A percentile compares a stretch with the other conserved stretches of the same genome.
These are phyloP conservation scores for Metschnikowia anglica DNA, from an alignment of 805 yeast species.

Conservation along the genomic window DNA sequence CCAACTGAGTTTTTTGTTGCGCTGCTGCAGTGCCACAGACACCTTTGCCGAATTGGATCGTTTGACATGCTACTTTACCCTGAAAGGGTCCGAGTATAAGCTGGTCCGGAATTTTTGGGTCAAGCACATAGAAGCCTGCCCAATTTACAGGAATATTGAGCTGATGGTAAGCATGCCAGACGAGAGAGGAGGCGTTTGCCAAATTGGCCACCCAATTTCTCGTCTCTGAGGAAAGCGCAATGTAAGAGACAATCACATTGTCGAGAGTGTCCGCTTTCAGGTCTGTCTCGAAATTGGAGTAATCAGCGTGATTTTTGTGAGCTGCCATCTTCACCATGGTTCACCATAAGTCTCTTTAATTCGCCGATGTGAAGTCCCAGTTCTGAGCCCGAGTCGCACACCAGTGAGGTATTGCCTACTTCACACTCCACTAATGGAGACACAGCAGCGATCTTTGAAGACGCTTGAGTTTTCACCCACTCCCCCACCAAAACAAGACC, in stretches of 20 bases:
- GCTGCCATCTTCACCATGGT: conserved; percentile 7
- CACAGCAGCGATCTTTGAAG: conserved; percentile 10
- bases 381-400: conserved; percentile 14
- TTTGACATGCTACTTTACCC: conserved; percentile 95
- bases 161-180: conserved; percentile 85
- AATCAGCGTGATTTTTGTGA: conserved; percentile 64
- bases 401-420: conserved; percentile 10
- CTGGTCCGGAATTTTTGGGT: conserved; percentile 36
- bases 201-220: conserved; percentile 86
- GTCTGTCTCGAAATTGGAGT: conserved; percentile 49
- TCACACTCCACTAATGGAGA: conserved; percentile 19
- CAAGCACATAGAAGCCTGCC: conserved; percentile 84
- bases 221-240: conserved; percentile 61
- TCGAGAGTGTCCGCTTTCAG: conserved; percentile 56
- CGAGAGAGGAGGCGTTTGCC: conserved; percentile 78
- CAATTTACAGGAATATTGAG: conserved; percentile 67
- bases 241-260: conserved; percentile 57
- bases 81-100: conserved; percentile 89
- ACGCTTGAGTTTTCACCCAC: conserved; percentile 16
- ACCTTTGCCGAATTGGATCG: conserved; percentile 73
- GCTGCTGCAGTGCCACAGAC: conserved; percentile 89
- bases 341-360: conserved; percentile 3
- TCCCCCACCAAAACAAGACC: conserved; percentile 12
- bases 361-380: conserved; percentile 6
- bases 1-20: conserved; percentile 62